Conservation (phyloP, 1,284 basidiomycete genomes). For the Xerocomus nothofagi region DNA sequence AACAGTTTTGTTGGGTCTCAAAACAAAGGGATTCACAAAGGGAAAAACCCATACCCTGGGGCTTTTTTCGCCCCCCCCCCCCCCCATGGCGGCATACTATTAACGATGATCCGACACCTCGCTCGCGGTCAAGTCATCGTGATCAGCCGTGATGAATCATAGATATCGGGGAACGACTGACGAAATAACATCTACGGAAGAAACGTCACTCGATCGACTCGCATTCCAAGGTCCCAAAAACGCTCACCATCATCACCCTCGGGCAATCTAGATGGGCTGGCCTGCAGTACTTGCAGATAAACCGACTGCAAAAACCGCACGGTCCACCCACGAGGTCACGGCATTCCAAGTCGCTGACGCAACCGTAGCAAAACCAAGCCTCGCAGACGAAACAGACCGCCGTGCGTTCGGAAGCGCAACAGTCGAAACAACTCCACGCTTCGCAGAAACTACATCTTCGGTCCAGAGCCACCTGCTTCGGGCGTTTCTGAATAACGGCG, state of each 20-base stretch:
- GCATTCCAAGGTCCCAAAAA: background rate
- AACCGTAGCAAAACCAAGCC: constrained; percentile 9
- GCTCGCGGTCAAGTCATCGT: background rate
- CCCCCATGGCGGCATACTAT: too few species aligned
- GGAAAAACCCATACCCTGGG: too few species aligned
- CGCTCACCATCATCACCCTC: constrained; percentile 1
- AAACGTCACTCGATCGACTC: background rate
- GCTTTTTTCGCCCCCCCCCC: too few species aligned
- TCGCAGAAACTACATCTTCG: constrained; percentile 1
- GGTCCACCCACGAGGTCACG: background rate
- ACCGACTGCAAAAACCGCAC: constrained; percentile 4
- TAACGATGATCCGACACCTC: background rate
- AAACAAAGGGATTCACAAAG: too few species aligned
- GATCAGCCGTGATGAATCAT: background rate
- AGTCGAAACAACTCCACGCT: constrained; percentile 10
- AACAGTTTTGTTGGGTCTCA: too few species aligned
- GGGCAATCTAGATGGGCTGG: background rate
- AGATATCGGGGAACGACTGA: too few species aligned
- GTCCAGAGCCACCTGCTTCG: background rate
- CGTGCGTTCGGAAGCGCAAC: background rate
- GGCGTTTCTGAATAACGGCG: background rate
- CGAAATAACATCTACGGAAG: background rate
- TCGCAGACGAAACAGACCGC: constrained; percentile 7
- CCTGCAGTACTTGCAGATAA: constrained; percentile 6
- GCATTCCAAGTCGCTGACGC: background rate